phyloP scores from a whole-genome alignment of 2,329 filamentous ascomycete species.

The Plectosphaerella cucumerina region DNA sequence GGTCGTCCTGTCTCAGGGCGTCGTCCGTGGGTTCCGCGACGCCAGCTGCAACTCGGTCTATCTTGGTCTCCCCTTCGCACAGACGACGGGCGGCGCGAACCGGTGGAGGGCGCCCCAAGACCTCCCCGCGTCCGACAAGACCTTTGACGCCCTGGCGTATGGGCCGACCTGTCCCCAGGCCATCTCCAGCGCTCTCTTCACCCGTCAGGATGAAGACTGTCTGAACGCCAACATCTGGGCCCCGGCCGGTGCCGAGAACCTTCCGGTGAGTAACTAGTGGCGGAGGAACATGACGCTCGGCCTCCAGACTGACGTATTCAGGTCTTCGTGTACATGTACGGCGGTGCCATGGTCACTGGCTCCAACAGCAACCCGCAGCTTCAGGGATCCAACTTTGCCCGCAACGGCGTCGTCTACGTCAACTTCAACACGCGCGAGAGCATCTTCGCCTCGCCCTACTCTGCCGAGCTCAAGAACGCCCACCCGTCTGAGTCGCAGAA shows the following conservation, averaged over 20 bases:
- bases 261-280: conserved; percentile 19
- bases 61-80: conserved; percentile 33
- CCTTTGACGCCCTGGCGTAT: conserved; percentile 18
- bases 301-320: conserved; percentile 5
- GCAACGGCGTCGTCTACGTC: conserved; percentile 30
- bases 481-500: conserved; percentile 18
- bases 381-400: conserved; percentile 29
- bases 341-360: conserved; percentile 36
- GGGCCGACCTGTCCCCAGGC: conserved; percentile 22
- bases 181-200: conserved; percentile 13
- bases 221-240: conserved; percentile 36
- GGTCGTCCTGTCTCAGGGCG: conserved; percentile 21
- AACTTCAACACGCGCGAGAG: conserved; percentile 37
- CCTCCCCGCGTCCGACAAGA: conserved; percentile 12
- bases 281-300: neutral
- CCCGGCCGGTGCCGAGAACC: conserved; percentile 16
- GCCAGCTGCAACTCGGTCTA: conserved; percentile 26
- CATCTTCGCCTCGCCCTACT: conserved; percentile 39
- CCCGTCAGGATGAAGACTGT: conserved; percentile 31
- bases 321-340: conserved; percentile 40
- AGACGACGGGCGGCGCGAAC: conserved; percentile 33
- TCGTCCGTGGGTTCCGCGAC: conserved; percentile 30
- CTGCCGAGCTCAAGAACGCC: conserved; percentile 26
- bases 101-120: conserved; percentile 25
- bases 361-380: conserved; percentile 33